Conservation (phyloP, 768 basidiomycete genomes). For the Auriscalpium vulgare region DNA sequence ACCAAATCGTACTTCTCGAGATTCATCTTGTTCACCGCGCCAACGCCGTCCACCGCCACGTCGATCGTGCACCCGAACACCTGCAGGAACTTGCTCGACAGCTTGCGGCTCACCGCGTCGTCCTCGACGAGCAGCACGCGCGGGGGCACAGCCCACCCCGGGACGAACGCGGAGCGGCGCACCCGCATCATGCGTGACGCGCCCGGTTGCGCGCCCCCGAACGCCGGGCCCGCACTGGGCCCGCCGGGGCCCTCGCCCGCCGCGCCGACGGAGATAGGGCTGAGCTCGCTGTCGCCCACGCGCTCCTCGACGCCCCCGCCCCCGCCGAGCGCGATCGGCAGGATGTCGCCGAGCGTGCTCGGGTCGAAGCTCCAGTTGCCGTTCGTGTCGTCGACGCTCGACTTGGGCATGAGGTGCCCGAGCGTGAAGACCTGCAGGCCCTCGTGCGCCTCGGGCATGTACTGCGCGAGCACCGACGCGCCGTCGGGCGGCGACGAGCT, state of each 20-base stretch:
- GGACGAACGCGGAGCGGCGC: slow-evolving; percentile 72
- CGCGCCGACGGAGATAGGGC: background rate
- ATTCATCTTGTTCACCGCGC: slow-evolving; percentile 95
- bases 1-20: slow-evolving; percentile 93
- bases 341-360: slow-evolving; percentile 20
- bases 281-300: background rate
- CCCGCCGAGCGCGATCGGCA: slow-evolving; percentile 3
- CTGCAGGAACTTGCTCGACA: slow-evolving; percentile 90
- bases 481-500: slow-evolving; percentile 6
- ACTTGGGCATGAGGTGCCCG: slow-evolving; percentile 63
- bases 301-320: slow-evolving; percentile 1
- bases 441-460: slow-evolving; percentile 33
- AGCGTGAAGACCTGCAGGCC: slow-evolving; percentile 77
- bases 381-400: slow-evolving; percentile 38
- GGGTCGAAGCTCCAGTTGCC: slow-evolving; percentile 58
- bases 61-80: slow-evolving; percentile 94
- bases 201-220: slow-evolving; percentile 12
- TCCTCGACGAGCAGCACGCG: slow-evolving; percentile 92
- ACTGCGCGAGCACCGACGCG: slow-evolving; percentile 6
- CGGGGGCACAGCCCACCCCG: slow-evolving; percentile 88
- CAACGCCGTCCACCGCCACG: slow-evolving; percentile 87
- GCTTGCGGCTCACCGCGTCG: slow-evolving; percentile 81
- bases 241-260: slow-evolving; percentile 15
- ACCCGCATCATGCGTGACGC: slow-evolving; percentile 50
- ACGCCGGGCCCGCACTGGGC: slow-evolving; percentile 17